A percentile compares a stretch with the other conserved stretches of the same genome.
phyloP scores from a whole-genome alignment of 129 eudicot genomes.

The Dittrichia graveolens region DNA sequence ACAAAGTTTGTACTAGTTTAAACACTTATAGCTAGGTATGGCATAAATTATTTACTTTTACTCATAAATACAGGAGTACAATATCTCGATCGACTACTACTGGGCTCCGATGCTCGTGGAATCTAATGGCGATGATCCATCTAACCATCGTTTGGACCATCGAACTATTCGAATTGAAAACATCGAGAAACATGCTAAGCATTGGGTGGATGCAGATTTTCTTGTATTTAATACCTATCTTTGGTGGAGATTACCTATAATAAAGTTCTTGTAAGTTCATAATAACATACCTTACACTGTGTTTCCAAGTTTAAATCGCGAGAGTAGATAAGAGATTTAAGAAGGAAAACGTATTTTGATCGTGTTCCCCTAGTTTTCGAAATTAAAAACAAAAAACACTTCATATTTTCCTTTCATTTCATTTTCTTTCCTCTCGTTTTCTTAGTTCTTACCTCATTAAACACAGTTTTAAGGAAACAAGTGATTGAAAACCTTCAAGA shows the following conservation, averaged over 20 bases:
- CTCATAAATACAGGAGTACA: constrained; percentile 51
- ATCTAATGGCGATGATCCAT: constrained; percentile 68
- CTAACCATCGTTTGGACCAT: constrained; percentile 47
- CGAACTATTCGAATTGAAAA: constrained; percentile 52
- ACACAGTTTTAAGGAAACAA: too few relatives aligned
- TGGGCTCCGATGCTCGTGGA: constrained; percentile 78
- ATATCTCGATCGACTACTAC: constrained; percentile 57
- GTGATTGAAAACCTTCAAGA: background rate
- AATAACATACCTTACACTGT: background rate
- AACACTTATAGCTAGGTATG: too few relatives aligned
- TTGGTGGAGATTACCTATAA: constrained; percentile 63
- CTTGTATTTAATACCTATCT: constrained; percentile 61
- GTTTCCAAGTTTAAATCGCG: too few relatives aligned
- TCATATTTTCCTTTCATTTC: too few relatives aligned
- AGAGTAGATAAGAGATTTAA: too few relatives aligned
- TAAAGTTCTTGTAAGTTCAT: constrained; percentile 58
- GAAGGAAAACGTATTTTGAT: too few relatives aligned
- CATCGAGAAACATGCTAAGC: constrained; percentile 61
- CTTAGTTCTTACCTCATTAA: too few relatives aligned
- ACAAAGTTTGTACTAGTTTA: too few relatives aligned
- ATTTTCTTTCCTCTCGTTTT: too few relatives aligned
- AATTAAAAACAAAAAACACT: too few relatives aligned
- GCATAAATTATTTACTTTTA: too few relatives aligned
- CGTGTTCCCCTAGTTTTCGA: too few relatives aligned
- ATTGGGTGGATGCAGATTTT: constrained; percentile 61